Conservation (phyloP, 257 asterid genomes). For the Vinca minor region DNA sequence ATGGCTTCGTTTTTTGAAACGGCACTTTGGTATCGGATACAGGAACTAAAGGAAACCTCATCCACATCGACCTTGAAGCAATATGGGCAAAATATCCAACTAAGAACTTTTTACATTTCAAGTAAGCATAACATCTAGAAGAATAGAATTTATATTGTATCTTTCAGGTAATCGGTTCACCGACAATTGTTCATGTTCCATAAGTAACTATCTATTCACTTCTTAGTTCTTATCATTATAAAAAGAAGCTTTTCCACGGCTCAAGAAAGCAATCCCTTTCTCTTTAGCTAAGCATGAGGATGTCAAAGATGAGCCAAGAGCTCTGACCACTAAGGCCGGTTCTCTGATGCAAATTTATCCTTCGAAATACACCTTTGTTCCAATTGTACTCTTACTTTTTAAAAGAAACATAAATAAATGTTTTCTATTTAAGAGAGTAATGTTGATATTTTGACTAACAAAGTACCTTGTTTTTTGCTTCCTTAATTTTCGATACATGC, state of each 20-base stretch:
- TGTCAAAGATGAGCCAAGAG: background rate
- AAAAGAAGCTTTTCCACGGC: background rate
- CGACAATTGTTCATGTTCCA: background rate
- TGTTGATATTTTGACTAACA: no score
- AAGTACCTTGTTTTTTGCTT: no score
- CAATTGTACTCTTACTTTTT: no score
- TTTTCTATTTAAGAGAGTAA: no score
- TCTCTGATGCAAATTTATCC: no score
- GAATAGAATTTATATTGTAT: background rate
- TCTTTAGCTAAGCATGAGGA: background rate
- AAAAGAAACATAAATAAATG: no score
- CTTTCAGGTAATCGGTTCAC: background rate
- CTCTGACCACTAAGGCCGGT: no score
- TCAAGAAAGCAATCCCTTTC: background rate
- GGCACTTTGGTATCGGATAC: no score
- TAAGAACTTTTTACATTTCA: background rate
- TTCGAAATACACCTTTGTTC: no score
- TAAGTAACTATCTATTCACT: background rate
- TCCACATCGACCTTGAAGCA: background rate
- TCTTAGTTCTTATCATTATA: background rate
- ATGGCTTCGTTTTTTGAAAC: background rate
- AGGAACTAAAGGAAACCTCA: no score
- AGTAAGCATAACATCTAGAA: background rate
- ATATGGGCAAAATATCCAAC: background rate
- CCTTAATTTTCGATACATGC: no score